These are phyloP conservation scores for Nakaseomyces glabratus DNA, from an alignment of 1,139 yeast genomes.

Conservation along the genomic window DNA sequence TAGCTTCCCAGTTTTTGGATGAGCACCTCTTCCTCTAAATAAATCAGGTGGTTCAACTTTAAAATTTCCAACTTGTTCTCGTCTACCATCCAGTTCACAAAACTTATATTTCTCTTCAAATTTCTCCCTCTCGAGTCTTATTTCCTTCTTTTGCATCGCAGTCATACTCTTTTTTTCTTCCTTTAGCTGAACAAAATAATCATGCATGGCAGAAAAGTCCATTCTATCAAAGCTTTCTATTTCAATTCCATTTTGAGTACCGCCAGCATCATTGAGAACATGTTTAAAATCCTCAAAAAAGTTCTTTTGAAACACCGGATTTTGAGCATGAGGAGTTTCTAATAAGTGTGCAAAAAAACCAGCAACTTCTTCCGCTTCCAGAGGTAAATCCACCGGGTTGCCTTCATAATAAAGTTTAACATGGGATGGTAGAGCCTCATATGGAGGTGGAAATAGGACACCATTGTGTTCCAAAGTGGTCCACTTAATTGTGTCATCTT, in stretches of 20 bases:
- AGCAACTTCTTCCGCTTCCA: conserved; percentile 90
- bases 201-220: conserved; percentile 70
- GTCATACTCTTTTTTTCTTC: conserved; percentile 65
- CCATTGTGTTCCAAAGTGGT: conserved; percentile 79
- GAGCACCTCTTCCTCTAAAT: conserved; percentile 94
- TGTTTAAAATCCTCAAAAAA: conserved; percentile 70
- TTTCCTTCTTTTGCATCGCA: conserved; percentile 60
- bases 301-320: conserved; percentile 77
- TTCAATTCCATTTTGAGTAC: conserved; percentile 41
- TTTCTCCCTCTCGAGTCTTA: conserved; percentile 65
- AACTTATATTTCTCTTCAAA: conserved; percentile 74
- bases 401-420: conserved; percentile 73
- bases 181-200: conserved; percentile 59
- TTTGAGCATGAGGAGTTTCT: conserved; percentile 80
- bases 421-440: conserved; percentile 75
- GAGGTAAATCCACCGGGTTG: conserved; percentile 61
- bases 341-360: conserved; percentile 88
- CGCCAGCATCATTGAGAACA: conserved; percentile 64
- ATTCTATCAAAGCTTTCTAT: conserved; percentile 58
- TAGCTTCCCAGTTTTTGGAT: conserved; percentile 88
- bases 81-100: conserved; percentile 77
- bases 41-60: conserved; percentile 94
- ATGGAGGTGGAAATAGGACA: conserved; percentile 86
- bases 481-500: conserved; percentile 79
- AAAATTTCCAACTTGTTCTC: conserved; percentile 88